These are phyloP conservation scores for Teratosphaeria pseudoeucalypti DNA, from an alignment of 2,329 filamentous ascomycete genomes.

Conservation along the genomic window DNA sequence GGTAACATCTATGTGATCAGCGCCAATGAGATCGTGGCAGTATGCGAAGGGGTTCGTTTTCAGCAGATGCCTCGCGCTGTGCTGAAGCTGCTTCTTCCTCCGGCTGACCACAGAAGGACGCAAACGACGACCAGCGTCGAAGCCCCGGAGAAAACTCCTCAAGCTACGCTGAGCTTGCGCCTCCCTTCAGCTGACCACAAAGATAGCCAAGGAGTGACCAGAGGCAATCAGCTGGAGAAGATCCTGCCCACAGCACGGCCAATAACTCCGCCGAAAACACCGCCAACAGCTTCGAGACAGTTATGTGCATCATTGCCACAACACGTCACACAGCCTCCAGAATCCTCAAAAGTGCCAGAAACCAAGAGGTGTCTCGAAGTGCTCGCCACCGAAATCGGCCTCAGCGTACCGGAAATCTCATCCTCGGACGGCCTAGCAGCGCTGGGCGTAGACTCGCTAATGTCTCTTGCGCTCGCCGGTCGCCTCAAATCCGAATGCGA, in stretches of 20 bases:
- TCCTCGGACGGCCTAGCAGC: neutral
- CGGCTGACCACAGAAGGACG: neutral
- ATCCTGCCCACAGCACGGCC: too few relatives aligned
- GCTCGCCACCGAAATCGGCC: neutral
- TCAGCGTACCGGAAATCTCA: neutral
- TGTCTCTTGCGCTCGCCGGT: conserved; percentile 15
- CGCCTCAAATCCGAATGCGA: conserved; percentile 18
- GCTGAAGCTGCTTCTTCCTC: neutral
- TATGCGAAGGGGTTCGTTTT: neutral
- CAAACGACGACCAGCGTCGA: neutral
- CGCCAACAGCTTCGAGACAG: too few relatives aligned
- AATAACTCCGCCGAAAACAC: too few relatives aligned
- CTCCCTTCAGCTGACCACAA: too few relatives aligned
- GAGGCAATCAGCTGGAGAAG: too few relatives aligned
- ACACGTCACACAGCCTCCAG: too few relatives aligned
- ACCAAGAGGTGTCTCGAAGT: neutral
- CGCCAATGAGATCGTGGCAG: neutral
- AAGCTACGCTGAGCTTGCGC: too few relatives aligned
- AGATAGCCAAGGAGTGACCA: too few relatives aligned
- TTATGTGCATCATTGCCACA: too few relatives aligned
- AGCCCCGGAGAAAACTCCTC: too few relatives aligned
- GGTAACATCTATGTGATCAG: neutral
- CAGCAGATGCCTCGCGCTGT: neutral
- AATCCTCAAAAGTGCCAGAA: too few relatives aligned
- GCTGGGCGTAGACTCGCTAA: conserved; percentile 17